A percentile compares a stretch with the other conserved stretches of the same genome.
These are phyloP conservation scores for Falciphora oryzae DNA, from an alignment of 2,329 filamentous ascomycete species.

Conservation along the genomic window DNA sequence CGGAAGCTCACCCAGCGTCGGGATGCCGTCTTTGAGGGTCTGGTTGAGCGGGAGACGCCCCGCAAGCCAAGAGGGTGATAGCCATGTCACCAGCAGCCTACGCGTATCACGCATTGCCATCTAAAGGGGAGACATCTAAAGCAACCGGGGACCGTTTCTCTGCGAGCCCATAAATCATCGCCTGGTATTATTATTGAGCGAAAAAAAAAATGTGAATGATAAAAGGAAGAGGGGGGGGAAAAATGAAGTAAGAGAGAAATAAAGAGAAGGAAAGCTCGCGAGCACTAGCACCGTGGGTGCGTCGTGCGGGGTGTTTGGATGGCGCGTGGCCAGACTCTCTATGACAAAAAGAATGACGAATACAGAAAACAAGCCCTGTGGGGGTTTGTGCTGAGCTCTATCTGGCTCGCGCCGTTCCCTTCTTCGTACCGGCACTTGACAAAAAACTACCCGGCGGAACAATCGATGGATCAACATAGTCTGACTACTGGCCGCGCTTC, in stretches of 20 bases:
- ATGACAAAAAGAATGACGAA: neutral
- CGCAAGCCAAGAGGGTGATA: conserved; percentile 26
- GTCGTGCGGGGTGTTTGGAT: neutral
- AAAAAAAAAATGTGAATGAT: too few species aligned
- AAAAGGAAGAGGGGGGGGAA: too few species aligned
- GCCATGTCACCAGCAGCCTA: neutral
- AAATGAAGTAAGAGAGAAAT: neutral
- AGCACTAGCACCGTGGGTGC: neutral
- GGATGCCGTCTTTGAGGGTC: conserved; percentile 68
- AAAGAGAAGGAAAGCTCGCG: neutral
- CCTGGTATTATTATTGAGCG: neutral
- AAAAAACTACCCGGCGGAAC: neutral
- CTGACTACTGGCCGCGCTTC: conserved; percentile 41
- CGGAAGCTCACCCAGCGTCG: conserved; percentile 54
- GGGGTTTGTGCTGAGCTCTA: neutral
- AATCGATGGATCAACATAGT: neutral
- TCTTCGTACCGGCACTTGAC: neutral
- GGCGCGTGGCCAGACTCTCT: neutral
- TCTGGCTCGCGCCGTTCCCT: neutral
- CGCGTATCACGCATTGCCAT: neutral
- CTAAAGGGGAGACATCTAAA: neutral
- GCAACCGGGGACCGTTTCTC: neutral
- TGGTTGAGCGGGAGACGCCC: conserved; percentile 59
- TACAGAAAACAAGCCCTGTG: neutral
- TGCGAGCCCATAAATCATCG: neutral